Evolutionary conservation across 768 basidiomycete species (phyloP), one percentile per base, ranked within the genome.

Genomic region (Mycena epipterygia): DNA sequence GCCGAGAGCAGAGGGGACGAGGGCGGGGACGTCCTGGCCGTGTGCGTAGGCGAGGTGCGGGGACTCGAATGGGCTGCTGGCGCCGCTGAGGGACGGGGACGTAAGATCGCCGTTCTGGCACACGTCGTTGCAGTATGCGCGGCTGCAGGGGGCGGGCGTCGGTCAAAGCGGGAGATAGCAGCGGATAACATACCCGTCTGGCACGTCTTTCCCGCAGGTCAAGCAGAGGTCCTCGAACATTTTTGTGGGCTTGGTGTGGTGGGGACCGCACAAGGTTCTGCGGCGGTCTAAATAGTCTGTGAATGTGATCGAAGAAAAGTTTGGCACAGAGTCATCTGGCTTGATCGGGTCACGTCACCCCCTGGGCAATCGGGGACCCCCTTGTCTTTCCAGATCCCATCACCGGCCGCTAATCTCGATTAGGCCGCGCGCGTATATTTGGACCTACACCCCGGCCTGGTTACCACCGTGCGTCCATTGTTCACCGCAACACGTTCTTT

Each of bases 221-320:
- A 94, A 86, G 78, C 93, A 94, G 76, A 90, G 85, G 84, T 93
- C 92, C 86, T 93, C 90, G 80, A 92, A 93, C 93, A 94, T 94
- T 67, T 73, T 58, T 57, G 66, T 49, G 66, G 41, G 64, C 21
- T 17, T 21, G 42, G 25, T 63, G 30, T 30, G 67, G 57, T 46
- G 68, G 67, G 41, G 67, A 56, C 51, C 55, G 63, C 35, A 67
- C 9, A 25, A 25, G n/a, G 59, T 64, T 21, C 64, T 30, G 58
- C 52, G 61, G 71, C 12, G 9, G 29, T 55, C 30, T 57, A 41
- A 57, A 56, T 17, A 9, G 4, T 35, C 16, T 11, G 17, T 13
- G 21, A 14, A 44, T 44, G 21, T 33, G 13, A 35, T 48, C 32
- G 9, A 33, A 61, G 13, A 48, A 61, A n/a, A 12, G 6, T 46